These are phyloP conservation scores for Cyberlindnera misumaiensis DNA, from an alignment of 805 yeast species.

Conservation along the genomic window DNA sequence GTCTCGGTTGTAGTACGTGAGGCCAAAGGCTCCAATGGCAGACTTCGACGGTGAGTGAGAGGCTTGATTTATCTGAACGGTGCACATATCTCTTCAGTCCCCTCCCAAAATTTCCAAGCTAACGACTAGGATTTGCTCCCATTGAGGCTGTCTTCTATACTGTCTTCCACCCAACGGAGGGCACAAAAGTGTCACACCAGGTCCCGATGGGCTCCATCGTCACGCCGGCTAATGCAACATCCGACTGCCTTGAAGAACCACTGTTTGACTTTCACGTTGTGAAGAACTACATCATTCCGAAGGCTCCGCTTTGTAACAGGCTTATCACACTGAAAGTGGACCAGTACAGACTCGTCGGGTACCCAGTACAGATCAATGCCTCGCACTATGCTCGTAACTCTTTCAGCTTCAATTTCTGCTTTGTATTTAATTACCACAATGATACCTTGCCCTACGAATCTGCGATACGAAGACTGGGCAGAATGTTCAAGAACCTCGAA, in stretches of 20 bases:
- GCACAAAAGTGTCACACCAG: conserved; percentile 85
- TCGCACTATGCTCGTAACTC: conserved; percentile 81
- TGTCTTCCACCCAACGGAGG: conserved; percentile 92
- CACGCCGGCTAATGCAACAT: conserved; percentile 26
- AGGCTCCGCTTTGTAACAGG: conserved; percentile 82
- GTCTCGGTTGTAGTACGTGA: too few species aligned
- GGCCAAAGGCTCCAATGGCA: not conserved
- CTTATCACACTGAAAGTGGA: conserved; percentile 68
- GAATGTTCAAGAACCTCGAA: conserved; percentile 83
- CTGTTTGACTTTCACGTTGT: conserved; percentile 77
- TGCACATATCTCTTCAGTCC: too few species aligned
- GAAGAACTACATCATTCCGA: conserved; percentile 89
- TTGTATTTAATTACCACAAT: conserved; percentile 77
- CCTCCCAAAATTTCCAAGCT: too few species aligned
- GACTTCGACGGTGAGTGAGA: conserved; percentile 2
- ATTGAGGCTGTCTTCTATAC: conserved; percentile 84
- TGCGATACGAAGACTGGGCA: conserved; percentile 75
- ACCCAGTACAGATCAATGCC: conserved; percentile 78
- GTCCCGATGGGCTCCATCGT: conserved; percentile 74
- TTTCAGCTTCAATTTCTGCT: conserved; percentile 87
- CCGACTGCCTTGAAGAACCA: conserved; percentile 28
- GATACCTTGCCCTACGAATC: conserved; percentile 85
- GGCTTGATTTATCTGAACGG: too few species aligned
- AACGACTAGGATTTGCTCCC: conserved; percentile 65
- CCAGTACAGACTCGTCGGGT: conserved; percentile 70